These are phyloP conservation scores for Amylostereum chailletii DNA, from an alignment of 1,284 basidiomycete genomes.

Conservation along the genomic window DNA sequence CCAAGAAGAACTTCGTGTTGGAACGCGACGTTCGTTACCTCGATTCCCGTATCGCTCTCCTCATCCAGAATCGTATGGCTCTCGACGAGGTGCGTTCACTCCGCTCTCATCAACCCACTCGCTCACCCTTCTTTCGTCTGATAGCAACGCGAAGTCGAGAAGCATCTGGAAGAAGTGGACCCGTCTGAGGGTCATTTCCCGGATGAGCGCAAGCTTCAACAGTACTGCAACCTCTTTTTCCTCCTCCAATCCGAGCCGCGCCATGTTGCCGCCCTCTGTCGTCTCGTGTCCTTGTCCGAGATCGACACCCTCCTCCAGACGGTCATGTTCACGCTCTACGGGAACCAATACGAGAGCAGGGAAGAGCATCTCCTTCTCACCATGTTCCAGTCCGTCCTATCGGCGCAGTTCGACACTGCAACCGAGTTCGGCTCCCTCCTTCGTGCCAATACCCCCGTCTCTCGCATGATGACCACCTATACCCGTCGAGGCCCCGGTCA, in stretches of 20 bases:
- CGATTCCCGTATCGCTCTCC: conserved; percentile 92
- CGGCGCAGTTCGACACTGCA: conserved; percentile 96
- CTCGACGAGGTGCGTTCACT: conserved; percentile 73
- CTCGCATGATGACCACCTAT: conserved; percentile 99
- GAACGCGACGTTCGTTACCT: conserved; percentile 98
- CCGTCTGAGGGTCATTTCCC: conserved; percentile 83
- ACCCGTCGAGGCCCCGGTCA: conserved; percentile 96
- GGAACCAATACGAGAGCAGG: conserved; percentile 98
- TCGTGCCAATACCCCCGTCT: conserved; percentile 97
- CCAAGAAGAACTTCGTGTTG: conserved; percentile 98
- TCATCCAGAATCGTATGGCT: conserved; percentile 98
- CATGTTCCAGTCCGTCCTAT: conserved; percentile 98
- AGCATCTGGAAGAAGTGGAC: conserved; percentile 92
- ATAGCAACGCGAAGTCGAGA: conserved; percentile 88
- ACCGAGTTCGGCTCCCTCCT: conserved; percentile 96
- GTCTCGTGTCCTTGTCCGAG: conserved; percentile 93
- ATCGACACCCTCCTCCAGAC: conserved; percentile 99
- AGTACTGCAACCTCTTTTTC: conserved; percentile 99
- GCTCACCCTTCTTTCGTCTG: conserved; percentile 8
- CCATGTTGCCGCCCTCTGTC: conserved; percentile 92
- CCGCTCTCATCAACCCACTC: background rate
- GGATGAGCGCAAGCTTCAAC: conserved; percentile 88
- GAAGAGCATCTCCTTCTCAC: conserved; percentile 98
- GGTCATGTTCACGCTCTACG: conserved; percentile 99
- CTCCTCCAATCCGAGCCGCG: conserved; percentile 95